phyloP scores from a whole-genome alignment of 2,329 filamentous ascomycete genomes.

The Dryadomyces sulphureus region DNA sequence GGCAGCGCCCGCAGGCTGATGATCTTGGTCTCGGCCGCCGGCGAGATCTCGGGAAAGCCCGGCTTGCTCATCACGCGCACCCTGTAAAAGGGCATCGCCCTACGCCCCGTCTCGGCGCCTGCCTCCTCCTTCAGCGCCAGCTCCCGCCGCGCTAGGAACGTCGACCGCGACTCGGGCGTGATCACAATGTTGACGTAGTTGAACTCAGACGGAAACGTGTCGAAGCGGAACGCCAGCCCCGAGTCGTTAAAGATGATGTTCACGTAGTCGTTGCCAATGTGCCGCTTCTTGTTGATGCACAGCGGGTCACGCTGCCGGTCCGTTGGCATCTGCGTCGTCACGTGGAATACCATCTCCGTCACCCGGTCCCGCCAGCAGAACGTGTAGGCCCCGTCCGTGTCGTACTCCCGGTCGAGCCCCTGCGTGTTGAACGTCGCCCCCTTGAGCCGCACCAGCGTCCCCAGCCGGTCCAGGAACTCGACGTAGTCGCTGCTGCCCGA shows the following conservation, averaged over 20 bases:
- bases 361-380: conserved; percentile 92
- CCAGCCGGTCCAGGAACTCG: conserved; percentile 68
- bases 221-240: conserved; percentile 72
- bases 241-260: conserved; percentile 98
- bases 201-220: conserved; percentile 88
- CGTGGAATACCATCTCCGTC: conserved; percentile 89
- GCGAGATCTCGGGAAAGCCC: conserved; percentile 83
- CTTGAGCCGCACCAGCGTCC: conserved; percentile 66
- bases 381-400: conserved; percentile 73
- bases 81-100: conserved; percentile 51
- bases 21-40: conserved; percentile 78
- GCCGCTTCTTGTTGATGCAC: conserved; percentile 75
- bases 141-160: conserved; percentile 53
- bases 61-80: conserved; percentile 81
- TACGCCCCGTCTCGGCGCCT: not conserved
- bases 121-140: conserved; percentile 15
- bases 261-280: conserved; percentile 95
- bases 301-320: conserved; percentile 60
- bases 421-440: conserved; percentile 85
- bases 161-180: conserved; percentile 67
- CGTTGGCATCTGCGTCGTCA: conserved; percentile 95
- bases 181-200: conserved; percentile 97
- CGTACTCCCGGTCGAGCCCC: conserved; percentile 64
- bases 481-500: conserved; percentile 80
- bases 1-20: conserved; percentile 71